A percentile compares a stretch with the other conserved stretches of the same genome.
Conservation (phyloP, 306 rosid species). For the Malus fusca region DNA sequence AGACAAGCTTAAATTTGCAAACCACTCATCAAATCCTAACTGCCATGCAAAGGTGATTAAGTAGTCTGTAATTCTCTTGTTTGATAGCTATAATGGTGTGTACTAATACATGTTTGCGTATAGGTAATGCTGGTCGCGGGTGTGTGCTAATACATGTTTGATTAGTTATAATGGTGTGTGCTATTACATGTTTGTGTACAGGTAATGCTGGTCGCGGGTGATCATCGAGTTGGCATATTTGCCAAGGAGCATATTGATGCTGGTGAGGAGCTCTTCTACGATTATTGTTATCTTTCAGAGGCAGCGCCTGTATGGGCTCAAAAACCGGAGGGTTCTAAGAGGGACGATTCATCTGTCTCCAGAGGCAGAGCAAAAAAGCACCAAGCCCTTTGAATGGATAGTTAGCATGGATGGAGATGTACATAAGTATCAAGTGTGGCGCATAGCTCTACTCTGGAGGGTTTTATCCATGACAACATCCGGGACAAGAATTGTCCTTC, state of each 20-base stretch:
- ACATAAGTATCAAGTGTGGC: conserved; percentile 2
- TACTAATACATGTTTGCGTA: conserved; percentile 12
- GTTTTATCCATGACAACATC: conserved; percentile 4
- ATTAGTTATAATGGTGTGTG: conserved; percentile 6
- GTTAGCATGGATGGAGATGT: conserved; percentile 18
- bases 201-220: conserved; percentile 98
- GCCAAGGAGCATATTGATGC: conserved; percentile 91
- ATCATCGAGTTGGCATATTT: conserved; percentile 93
- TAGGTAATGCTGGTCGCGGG: conserved; percentile 97
- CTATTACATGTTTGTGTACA: conserved; percentile 19
- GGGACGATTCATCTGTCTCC: conserved; percentile 63
- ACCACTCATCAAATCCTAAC: conserved; percentile 93
- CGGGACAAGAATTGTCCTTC: not conserved
- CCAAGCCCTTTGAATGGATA: conserved; percentile 71
- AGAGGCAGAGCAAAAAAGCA: conserved; percentile 97
- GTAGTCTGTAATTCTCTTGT: conserved; percentile 1
- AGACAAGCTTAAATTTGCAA: conserved; percentile 94
- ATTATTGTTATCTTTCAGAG: conserved; percentile 84
- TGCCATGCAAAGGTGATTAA: conserved; percentile 78
- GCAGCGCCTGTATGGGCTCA: conserved; percentile 94
- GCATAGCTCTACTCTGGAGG: not conserved
- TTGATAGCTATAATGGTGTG: conserved; percentile 6
- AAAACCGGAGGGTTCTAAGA: conserved; percentile 77
- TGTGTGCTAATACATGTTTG: conserved; percentile 17
- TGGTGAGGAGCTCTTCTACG: conserved; percentile 92